phyloP scores from a whole-genome alignment of 139 green algal genomes.

The Coelastrella sp. region DNA sequence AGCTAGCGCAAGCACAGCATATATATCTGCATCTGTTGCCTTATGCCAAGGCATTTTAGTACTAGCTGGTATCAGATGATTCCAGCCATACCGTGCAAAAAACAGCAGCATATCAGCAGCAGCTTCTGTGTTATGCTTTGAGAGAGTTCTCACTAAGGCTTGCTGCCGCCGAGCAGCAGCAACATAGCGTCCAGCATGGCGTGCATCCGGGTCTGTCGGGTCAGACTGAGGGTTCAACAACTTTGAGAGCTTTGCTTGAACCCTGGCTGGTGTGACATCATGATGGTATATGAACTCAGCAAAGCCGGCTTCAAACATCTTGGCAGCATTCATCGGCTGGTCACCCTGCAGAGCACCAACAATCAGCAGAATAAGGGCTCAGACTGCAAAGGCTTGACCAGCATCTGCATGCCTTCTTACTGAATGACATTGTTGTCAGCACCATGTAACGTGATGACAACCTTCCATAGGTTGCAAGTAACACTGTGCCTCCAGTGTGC shows the following conservation, averaged over 20 bases:
- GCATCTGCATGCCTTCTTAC: neutral
- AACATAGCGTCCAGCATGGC: neutral
- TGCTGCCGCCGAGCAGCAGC: slow-evolving; percentile 24
- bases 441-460: too few species aligned
- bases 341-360: neutral
- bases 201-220: neutral
- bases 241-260: neutral
- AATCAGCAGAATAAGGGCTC: neutral
- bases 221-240: neutral
- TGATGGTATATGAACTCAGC: neutral
- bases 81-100: slow-evolving; percentile 30
- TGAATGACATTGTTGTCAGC: neutral
- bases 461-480: too few species aligned
- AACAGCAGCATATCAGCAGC: slow-evolving; percentile 26
- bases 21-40: slow-evolving; percentile 2
- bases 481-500: too few species aligned
- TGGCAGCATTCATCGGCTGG: slow-evolving; percentile 31
- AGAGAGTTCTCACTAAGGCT: neutral
- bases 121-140: neutral
- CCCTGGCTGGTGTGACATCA: neutral
- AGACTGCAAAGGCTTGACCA: neutral
- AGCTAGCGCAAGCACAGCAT: neutral
- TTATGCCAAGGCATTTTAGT: slow-evolving; percentile 20
- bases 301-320: slow-evolving; percentile 17
- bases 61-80: neutral